Base-by-base conservation (phyloP, 192 early-diverging fungal species). In the Coemansia sp. region DNA sequence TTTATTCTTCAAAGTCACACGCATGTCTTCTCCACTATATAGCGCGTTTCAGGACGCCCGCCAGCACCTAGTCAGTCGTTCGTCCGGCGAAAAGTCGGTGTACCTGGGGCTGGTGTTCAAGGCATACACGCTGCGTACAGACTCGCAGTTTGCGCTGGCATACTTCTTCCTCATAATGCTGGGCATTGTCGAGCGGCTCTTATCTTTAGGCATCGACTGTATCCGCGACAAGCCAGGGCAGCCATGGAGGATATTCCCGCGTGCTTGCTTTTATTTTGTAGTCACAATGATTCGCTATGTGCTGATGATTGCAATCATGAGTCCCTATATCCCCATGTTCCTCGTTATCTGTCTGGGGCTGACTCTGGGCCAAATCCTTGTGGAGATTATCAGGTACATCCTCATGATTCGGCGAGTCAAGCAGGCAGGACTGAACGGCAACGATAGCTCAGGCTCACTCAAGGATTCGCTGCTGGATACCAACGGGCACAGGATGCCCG, bases 221-320 rank as follows among this genome's bases (percentile, higher is more conserved):
- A 78, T 78, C 37, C 66, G 36, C 12, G 76, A 78, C 59, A 78
- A 73, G 76, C 76, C 70, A n/a, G 67, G 76, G 10, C 76, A 78
- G 63, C 76, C 76, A 14, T 78, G 76, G 76, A 54, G 76, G 60
- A 78, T 78, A 56, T 70, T 78, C 23, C 76, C 71, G 11, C 76
- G 76, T n/a, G 76, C 70, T 11, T 78, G 76, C 55, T 28, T 73
- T 47, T 78, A 78, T 67, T 78, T 59, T 55, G 70, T 78, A n/a
- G 61, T 70, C 4, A 78, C 76, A 6, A 64, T 78, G 22, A 66
- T 73, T 37, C 70, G 76, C 56, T 78, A 78, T 52, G 71, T 78
- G 44, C 60, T 78, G 56, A 78, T 78, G 76, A 78, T 78, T 31
- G 76, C 71, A 3, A 66, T 78, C 54, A 78, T 78, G 76, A 54